Conservation (phyloP, 768 basidiomycete species). For the Austroboletus festivus region DNA sequence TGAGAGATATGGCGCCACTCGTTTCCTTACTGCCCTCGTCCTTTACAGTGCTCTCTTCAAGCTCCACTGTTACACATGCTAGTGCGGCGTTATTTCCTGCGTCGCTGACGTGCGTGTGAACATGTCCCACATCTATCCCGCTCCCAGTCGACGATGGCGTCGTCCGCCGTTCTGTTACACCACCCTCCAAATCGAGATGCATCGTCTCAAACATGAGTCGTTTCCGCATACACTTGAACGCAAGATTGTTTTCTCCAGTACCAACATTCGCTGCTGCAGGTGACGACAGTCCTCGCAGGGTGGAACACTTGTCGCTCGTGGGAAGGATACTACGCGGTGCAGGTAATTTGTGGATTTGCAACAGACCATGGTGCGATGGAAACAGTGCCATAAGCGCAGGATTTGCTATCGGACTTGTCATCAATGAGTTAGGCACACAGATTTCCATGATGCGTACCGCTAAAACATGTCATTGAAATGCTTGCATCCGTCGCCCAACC, state of each 20-base stretch:
- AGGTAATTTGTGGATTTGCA: conserved; percentile 76
- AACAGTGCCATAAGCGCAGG: conserved; percentile 73
- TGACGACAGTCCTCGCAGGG: conserved; percentile 73
- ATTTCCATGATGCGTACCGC: conserved; percentile 48
- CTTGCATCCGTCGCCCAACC: conserved; percentile 78
- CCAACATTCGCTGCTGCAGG: conserved; percentile 50
- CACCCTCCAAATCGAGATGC: conserved; percentile 85
- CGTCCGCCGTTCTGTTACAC: conserved; percentile 73
- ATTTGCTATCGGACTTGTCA: conserved; percentile 51
- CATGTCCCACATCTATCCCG: conserved; percentile 13
- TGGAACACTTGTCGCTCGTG: conserved; percentile 79
- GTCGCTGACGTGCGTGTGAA: conserved; percentile 19
- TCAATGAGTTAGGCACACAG: conserved; percentile 1
- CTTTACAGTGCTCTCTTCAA: conserved; percentile 34
- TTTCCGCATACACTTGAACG: conserved; percentile 89
- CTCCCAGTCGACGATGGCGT: conserved; percentile 38
- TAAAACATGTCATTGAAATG: conserved; percentile 73
- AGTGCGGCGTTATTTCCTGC: conserved; percentile 16
- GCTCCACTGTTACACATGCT: conserved; percentile 43
- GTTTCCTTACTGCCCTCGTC: not conserved
- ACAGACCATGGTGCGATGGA: conserved; percentile 82
- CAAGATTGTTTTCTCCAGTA: conserved; percentile 94
- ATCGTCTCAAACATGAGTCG: conserved; percentile 88
- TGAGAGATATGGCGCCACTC: conserved; percentile 1
- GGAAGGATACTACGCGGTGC: conserved; percentile 69